Evolutionary conservation across 116 monocot species (phyloP).

Genomic region (Phalaenopsis hybrid): DNA sequence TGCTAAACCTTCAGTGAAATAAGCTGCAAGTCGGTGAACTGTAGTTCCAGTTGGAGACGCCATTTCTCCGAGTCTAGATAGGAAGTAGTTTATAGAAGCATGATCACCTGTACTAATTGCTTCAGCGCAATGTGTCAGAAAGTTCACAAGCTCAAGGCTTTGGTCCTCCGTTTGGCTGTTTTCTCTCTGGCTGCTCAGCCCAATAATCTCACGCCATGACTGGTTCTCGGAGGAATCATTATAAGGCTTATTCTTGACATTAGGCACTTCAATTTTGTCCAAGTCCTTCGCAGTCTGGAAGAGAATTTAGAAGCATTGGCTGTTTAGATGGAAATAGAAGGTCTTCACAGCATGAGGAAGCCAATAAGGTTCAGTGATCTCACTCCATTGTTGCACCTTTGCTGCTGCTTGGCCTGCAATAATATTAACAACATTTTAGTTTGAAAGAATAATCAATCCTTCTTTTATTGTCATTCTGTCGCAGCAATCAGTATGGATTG

Average conservation of each 20-base stretch:
- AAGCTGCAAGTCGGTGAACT: slow-evolving; percentile 64
- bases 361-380: neutral
- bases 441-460: neutral
- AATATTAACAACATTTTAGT: neutral
- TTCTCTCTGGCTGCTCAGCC: slow-evolving; percentile 7
- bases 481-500: no score
- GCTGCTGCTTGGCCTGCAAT: neutral
- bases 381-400: slow-evolving; percentile 1
- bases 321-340: neutral
- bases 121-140: slow-evolving; percentile 57
- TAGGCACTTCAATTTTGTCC: neutral
- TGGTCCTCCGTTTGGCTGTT: slow-evolving; percentile 26
- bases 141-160: slow-evolving; percentile 56
- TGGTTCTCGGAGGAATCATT: neutral
- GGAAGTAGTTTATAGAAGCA: slow-evolving; percentile 46
- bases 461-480: neutral
- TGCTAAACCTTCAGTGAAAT: slow-evolving; percentile 69
- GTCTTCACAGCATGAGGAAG: neutral
- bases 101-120: slow-evolving; percentile 40
- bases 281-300: neutral
- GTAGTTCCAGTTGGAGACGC: slow-evolving; percentile 47
- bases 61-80: slow-evolving; percentile 57
- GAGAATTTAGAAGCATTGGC: neutral
- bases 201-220: neutral
- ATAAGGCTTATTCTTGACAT: neutral